Percentiles rank a stretch among this genome's conserved stretches.
phyloP scores from a whole-genome alignment of 305 asterid genomes.

The Fraxinus velutina region DNA sequence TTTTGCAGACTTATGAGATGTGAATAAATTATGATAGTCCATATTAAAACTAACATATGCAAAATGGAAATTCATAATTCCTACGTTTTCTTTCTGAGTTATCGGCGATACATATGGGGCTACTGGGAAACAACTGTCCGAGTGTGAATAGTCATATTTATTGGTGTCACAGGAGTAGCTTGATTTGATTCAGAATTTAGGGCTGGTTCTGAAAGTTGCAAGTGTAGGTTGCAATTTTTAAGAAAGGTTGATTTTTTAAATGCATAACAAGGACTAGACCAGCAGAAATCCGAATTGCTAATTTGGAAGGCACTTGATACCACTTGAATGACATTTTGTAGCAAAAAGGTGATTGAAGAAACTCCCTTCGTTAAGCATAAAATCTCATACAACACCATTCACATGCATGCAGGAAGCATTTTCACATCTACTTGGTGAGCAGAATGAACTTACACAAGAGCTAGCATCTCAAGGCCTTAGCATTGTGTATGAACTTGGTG shows the following conservation, averaged over 20 bases:
- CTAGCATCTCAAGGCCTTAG: slow-evolving; percentile 99
- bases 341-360: slow-evolving; percentile 11
- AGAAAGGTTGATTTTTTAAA: slow-evolving; percentile 5
- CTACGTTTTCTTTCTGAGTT: neutral
- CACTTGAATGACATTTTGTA: neutral
- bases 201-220: slow-evolving; percentile 23
- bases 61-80: neutral
- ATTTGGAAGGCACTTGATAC: neutral
- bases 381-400: slow-evolving; percentile 25
- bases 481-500: slow-evolving; percentile 94
- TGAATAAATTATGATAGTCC: neutral
- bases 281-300: neutral
- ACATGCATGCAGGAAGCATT: slow-evolving; percentile 78
- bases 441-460: slow-evolving; percentile 94
- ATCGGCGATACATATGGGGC: neutral
- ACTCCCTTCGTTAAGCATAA: slow-evolving; percentile 12
- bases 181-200: neutral
- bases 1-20: neutral
- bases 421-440: slow-evolving; percentile 90
- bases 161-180: slow-evolving; percentile 16
- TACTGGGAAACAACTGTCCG: neutral
- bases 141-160: slow-evolving; percentile 12
- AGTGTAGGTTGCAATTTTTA: slow-evolving; percentile 3
- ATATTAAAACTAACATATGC: neutral
- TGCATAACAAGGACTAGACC: neutral